A percentile compares a stretch with the other conserved stretches of the same genome.
Evolutionary conservation across 352 stramenopile species (phyloP).

Genomic region (Pythium aphanidermatum): DNA sequence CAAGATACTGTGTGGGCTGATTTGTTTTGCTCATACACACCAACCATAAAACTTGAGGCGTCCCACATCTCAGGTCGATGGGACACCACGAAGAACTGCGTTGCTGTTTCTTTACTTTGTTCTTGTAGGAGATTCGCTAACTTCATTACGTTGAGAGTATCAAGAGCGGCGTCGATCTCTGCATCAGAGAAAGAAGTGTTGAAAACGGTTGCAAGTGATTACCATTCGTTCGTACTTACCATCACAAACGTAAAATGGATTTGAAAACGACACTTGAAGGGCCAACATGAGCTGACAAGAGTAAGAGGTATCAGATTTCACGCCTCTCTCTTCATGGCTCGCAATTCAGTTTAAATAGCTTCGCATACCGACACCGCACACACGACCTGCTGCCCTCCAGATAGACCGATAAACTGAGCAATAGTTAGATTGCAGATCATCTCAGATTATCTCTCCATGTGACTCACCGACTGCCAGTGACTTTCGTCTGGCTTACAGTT

Average conservation of each 20-base stretch:
- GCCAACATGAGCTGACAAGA: slow-evolving; percentile 37
- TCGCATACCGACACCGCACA: slow-evolving; percentile 27
- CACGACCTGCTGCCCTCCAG: slow-evolving; percentile 32
- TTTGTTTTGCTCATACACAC: slow-evolving; percentile 24
- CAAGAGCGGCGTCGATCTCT: slow-evolving; percentile 36
- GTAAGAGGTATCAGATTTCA: too few species aligned
- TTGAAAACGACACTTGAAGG: slow-evolving; percentile 30
- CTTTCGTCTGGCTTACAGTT: slow-evolving; percentile 40
- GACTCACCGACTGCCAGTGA: slow-evolving; percentile 26
- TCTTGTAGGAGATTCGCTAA: slow-evolving; percentile 19
- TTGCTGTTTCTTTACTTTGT: slow-evolving; percentile 15
- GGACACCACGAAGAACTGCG: slow-evolving; percentile 33
- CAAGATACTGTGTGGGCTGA: slow-evolving; percentile 25
- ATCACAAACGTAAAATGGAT: slow-evolving; percentile 33
- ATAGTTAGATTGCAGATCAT: neutral
- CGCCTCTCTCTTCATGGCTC: too few species aligned
- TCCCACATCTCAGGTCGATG: slow-evolving; percentile 35
- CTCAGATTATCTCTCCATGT: neutral
- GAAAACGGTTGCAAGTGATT: neutral
- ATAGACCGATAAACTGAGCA: slow-evolving; percentile 31
- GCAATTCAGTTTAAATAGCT: too few species aligned
- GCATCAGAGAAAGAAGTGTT: neutral
- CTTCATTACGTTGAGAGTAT: slow-evolving; percentile 30
- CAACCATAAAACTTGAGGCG: slow-evolving; percentile 15
- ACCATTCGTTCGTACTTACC: slow-evolving; percentile 10